Conservation (phyloP, 2,329 filamentous ascomycete species). For the Tympanopsis confertula region DNA sequence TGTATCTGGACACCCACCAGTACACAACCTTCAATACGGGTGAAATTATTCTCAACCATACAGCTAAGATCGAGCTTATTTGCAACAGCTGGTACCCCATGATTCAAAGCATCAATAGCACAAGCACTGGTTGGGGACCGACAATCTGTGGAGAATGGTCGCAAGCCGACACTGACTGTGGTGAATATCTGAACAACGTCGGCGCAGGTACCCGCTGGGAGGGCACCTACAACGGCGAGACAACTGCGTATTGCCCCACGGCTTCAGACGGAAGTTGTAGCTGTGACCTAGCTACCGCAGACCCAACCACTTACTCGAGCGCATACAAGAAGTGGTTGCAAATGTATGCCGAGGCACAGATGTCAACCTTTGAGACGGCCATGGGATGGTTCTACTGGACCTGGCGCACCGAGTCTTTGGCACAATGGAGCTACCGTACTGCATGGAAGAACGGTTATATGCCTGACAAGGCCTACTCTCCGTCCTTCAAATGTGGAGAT, state of each 20-base stretch:
- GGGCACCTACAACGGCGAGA: constrained; percentile 50
- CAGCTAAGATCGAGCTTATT: constrained; percentile 56
- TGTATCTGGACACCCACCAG: constrained; percentile 68
- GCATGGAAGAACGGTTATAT: constrained; percentile 49
- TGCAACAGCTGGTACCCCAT: constrained; percentile 59
- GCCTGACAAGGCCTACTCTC: constrained; percentile 40
- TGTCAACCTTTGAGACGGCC: constrained; percentile 60
- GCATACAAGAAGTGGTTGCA: constrained; percentile 58
- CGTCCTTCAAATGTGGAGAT: background rate
- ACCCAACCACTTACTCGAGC: constrained; percentile 39
- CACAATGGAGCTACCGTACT: constrained; percentile 63
- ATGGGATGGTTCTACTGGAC: constrained; percentile 82
- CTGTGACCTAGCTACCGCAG: constrained; percentile 52
- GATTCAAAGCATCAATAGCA: constrained; percentile 43
- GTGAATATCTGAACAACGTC: constrained; percentile 55
- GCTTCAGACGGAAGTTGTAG: constrained; percentile 32
- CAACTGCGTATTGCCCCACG: constrained; percentile 48
- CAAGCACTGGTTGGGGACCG: constrained; percentile 54
- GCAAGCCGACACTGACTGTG: constrained; percentile 61
- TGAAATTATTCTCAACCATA: constrained; percentile 53
- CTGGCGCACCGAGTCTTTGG: constrained; percentile 62
- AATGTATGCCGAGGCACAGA: constrained; percentile 65
- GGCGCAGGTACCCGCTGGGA: constrained; percentile 61
- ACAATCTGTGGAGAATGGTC: constrained; percentile 70
- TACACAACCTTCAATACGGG: constrained; percentile 69